Conservation (phyloP, 495 filamentous ascomycete species). For the Neurospora sp. region DNA sequence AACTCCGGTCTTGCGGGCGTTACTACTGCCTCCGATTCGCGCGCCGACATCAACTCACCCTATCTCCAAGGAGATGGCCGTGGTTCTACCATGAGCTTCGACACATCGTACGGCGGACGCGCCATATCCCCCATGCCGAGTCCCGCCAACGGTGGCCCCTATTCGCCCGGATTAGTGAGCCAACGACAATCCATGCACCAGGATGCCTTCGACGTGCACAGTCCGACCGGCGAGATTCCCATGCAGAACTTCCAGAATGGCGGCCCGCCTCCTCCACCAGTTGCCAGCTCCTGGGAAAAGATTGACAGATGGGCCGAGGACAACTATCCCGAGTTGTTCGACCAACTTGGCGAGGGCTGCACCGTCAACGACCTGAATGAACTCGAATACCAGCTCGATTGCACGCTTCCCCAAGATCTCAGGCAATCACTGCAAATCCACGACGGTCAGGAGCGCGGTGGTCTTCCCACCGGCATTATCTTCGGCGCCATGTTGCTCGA, state of each 20-base stretch:
- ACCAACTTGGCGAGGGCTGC: constrained; percentile 84
- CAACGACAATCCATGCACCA: constrained; percentile 45
- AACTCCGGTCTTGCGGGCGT: constrained; percentile 67
- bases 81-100: constrained; percentile 44
- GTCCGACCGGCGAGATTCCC: constrained; percentile 70
- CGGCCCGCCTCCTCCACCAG: constrained; percentile 77
- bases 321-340: constrained; percentile 87
- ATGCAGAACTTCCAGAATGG: constrained; percentile 96
- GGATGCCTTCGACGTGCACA: constrained; percentile 56
- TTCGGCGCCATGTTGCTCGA: constrained; percentile 94
- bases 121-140: constrained; percentile 44
- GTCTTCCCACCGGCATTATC: constrained; percentile 81
- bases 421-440: constrained; percentile 85
- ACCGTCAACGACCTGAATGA: constrained; percentile 95
- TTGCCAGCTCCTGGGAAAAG: constrained; percentile 80
- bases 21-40: constrained; percentile 67
- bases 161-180: constrained; percentile 75
- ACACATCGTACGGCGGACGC: constrained; percentile 31
- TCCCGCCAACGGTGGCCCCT: constrained; percentile 57
- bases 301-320: constrained; percentile 92
- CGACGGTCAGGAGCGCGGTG: constrained; percentile 92
- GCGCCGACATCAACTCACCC: constrained; percentile 60
- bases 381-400: constrained; percentile 90
- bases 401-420: constrained; percentile 85
- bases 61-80: constrained; percentile 58